Evolutionary conservation across 805 yeast species (phyloP), one percentile per base, ranked within the genome.

Genomic region (Blastobotrys mokoenaii): DNA sequence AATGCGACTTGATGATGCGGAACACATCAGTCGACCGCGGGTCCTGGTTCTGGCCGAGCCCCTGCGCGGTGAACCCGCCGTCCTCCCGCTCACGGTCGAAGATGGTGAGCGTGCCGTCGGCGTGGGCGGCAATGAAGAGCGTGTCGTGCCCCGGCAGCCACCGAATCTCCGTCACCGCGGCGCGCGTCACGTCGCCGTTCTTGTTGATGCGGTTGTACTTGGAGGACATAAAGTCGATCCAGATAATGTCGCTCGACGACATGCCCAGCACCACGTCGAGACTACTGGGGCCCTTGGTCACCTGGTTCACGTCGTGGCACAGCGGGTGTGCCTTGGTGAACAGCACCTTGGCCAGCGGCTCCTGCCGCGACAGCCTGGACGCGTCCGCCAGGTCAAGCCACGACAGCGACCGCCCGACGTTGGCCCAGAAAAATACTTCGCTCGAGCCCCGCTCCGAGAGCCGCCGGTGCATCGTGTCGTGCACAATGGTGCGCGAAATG

Each of bases 201-300:
- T 76, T 77, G 58, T 77, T 77, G 61, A 76, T 62, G 36, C 80
- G 67, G 20, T 73, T 58, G 58, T 74, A 77, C 46, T 69, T 69
- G 59, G 67, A 65, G 34, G 69, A 63, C 22, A 67, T 61, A 8
- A 81, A 73, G 51, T 81, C 83, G 31, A 80, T 49, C 72, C 86
- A 71, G 4, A 82, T 50, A 2, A 83, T 60, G 52, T 80, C 86
- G n/a, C 90, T 87, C 1, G 79, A 64, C 15, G 80, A 74, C 50
- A 79, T 73, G 1, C 90, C 93, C 15, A 80, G 51, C 1, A 78
- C 62, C 5, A 80, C 66, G 43, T 79, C 79, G 6, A 82, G 46
- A 38, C 62, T 62, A 29, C 52, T 53, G 18, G 56, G 42, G 20
- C 62, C 47, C 33, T 51, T 50, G 3, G 69, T 64, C 29, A 48